phyloP scores from a whole-genome alignment of 225 moss, liverwort and hornwort genomes.

The Asterella californica region DNA sequence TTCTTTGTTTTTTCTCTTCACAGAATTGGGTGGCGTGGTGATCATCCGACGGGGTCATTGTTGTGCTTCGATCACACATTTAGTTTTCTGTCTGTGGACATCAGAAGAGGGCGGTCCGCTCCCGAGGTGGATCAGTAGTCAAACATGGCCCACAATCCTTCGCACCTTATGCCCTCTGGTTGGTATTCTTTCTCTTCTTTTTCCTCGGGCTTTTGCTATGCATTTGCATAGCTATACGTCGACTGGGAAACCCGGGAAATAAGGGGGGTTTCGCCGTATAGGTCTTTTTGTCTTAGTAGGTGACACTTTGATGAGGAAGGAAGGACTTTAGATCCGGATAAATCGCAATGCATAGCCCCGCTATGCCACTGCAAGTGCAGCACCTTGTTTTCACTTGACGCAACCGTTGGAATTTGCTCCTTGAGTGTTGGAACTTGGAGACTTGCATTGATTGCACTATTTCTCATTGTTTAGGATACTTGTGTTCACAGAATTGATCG shows the following conservation, averaged over 20 bases:
- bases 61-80: too few relatives aligned
- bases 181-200: neutral
- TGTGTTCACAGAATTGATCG: constrained; percentile 72
- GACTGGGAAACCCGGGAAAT: too few relatives aligned
- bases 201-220: too few relatives aligned
- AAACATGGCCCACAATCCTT: constrained; percentile 92
- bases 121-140: neutral
- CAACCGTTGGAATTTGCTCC: neutral
- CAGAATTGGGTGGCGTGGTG: too few relatives aligned
- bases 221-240: neutral
- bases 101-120: too few relatives aligned
- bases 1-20: too few relatives aligned
- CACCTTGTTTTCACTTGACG: too few relatives aligned
- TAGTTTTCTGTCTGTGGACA: too few relatives aligned
- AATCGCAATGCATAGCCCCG: neutral
- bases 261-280: too few relatives aligned
- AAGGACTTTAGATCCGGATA: too few relatives aligned
- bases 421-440: neutral
- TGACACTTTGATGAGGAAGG: neutral
- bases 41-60: too few relatives aligned
- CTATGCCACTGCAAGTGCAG: neutral
- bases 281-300: too few relatives aligned
- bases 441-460: neutral
- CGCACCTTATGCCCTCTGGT: constrained; percentile 99
- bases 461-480: neutral